phyloP scores from a whole-genome alignment of 2,329 filamentous ascomycete species.

The Aureobasidium sp. region DNA sequence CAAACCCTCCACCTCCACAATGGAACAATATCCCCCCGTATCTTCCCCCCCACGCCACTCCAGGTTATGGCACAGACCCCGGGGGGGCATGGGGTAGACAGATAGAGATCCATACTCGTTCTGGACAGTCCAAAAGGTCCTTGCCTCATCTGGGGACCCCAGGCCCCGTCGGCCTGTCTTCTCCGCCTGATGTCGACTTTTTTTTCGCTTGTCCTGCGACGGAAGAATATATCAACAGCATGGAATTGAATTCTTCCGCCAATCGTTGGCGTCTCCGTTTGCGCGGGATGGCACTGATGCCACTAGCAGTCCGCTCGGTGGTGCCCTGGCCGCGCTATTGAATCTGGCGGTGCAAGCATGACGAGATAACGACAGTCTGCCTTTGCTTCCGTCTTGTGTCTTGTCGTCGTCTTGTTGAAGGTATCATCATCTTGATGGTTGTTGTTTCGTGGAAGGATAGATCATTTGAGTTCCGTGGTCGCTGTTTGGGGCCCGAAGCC shows the following conservation, averaged over 20 bases:
- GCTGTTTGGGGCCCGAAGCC: not conserved
- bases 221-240: not conserved
- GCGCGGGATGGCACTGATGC: no score
- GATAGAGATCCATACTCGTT: not conserved
- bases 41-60: slow-evolving; percentile 2
- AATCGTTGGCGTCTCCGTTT: not conserved
- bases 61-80: not conserved
- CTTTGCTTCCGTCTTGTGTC: not conserved
- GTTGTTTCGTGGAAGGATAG: not conserved
- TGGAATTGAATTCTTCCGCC: slow-evolving; percentile 2
- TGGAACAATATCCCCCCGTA: slow-evolving; percentile 9
- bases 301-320: not conserved
- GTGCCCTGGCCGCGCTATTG: not conserved
- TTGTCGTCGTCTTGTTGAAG: not conserved
- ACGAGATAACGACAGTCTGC: not conserved
- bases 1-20: not conserved
- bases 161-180: not conserved
- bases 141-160: slow-evolving; percentile 1
- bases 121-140: not conserved
- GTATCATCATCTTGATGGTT: not conserved
- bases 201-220: not conserved
- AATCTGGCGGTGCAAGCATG: not conserved
- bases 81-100: not conserved
- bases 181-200: not conserved
- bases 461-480: not conserved